A percentile compares a stretch with the other conserved stretches of the same genome.
Conservation (phyloP, 768 basidiomycete species). For the Russula abietina region DNA sequence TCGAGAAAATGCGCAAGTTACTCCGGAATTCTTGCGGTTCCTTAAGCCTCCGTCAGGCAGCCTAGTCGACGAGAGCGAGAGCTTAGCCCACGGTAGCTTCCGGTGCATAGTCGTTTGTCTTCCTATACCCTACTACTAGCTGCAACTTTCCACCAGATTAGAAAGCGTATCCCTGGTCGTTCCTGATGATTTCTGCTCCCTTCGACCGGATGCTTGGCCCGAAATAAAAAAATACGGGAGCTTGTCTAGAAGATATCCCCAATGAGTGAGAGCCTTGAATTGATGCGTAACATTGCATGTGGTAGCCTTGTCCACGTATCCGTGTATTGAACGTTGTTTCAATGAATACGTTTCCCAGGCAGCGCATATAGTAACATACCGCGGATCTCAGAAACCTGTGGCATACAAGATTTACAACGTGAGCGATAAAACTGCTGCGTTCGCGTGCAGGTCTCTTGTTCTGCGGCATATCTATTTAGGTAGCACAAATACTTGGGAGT, state of each 20-base stretch:
- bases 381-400: background rate
- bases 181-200: background rate
- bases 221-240: too few relatives aligned
- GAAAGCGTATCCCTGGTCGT: background rate
- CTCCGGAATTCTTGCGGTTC: background rate
- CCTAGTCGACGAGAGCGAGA: too few relatives aligned
- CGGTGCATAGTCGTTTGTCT: too few relatives aligned
- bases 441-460: background rate
- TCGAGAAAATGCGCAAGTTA: background rate
- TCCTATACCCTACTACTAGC: background rate
- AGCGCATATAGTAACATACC: background rate
- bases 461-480: too few relatives aligned
- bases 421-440: background rate
- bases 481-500: background rate
- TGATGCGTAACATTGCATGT: background rate
- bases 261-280: background rate
- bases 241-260: background rate
- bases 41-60: background rate
- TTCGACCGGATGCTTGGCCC: background rate
- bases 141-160: background rate
- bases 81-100: too few relatives aligned
- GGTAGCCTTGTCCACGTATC: background rate
- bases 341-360: background rate
- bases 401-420: background rate
- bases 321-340: background rate